A percentile compares a stretch with the other conserved stretches of the same genome.
Evolutionary conservation across 805 yeast species (phyloP).

Genomic region (Teunomyces cretensis): DNA sequence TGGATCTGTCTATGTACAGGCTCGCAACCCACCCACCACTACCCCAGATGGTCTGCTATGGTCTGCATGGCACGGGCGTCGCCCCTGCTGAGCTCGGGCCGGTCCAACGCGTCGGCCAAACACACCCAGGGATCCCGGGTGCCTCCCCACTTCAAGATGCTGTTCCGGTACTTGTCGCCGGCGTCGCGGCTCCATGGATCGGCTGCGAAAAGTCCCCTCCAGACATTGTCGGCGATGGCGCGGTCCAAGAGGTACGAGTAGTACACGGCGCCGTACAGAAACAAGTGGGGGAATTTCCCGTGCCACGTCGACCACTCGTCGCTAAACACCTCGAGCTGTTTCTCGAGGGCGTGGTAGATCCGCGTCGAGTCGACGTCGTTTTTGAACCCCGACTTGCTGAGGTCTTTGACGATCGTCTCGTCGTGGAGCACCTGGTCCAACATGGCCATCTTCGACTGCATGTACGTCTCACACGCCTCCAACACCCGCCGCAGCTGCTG

Average conservation of each 20-base stretch:
- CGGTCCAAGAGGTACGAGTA: conserved; percentile 90
- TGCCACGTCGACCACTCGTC: conserved; percentile 82
- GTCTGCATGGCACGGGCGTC: conserved; percentile 68
- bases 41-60: too few relatives aligned
- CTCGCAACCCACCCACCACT: too few relatives aligned
- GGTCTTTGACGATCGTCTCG: conserved; percentile 25
- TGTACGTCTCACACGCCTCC: conserved; percentile 71
- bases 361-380: conserved; percentile 53
- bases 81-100: conserved; percentile 60
- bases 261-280: conserved; percentile 91
- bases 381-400: conserved; percentile 11
- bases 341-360: conserved; percentile 67
- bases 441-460: conserved; percentile 87
- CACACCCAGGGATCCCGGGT: conserved; percentile 86
- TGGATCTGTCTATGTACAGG: not conserved
- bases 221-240: conserved; percentile 85
- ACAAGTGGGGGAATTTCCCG: conserved; percentile 89
- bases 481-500: conserved; percentile 53
- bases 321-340: conserved; percentile 57
- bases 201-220: conserved; percentile 66
- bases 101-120: conserved; percentile 73
- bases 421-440: conserved; percentile 79
- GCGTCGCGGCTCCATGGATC: conserved; percentile 70
- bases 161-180: conserved; percentile 73
- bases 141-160: conserved; percentile 91